Base-by-base conservation (phyloP, 257 asterid species). In the Asclepias syriaca region DNA sequence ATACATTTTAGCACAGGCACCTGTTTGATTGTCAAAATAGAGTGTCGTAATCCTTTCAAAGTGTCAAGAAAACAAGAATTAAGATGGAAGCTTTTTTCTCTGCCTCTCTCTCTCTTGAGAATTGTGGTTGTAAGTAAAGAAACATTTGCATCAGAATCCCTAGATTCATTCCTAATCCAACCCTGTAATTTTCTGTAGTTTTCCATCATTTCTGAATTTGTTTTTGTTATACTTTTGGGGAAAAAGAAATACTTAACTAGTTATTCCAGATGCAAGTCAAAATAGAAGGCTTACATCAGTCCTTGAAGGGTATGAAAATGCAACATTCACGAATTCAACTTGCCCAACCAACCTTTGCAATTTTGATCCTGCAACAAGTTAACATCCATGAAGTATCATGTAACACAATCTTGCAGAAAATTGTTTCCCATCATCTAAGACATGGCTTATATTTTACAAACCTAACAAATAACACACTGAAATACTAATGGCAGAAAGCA, bases 261-360 rank as follows among this genome's bases (percentile, higher is more conserved):
- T 56, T 49, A 27, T 48, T 22, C 10, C 59, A 45, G 37, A 22
- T 1, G 5, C 1, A 68, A 66, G 10, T 45, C 54, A 54, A 65
- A 63, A 72, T 46, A 39, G 70, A 32, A 77, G 71, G 68, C 86
- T 74, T 85, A 91, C 97, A 85, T 68, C 74, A 69, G 85, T 58
- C 83, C 99, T 88, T 68, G 95, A 84, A 84, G 93, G 90, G 76
- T 92, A 95, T 84, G 82, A 77, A 81, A 92, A 95, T 66, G 89
- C 72, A 56, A 92, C 88, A 71, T 86, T 86, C 71, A 60, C 74
- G 82, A 92, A 92, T 77, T 90, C 90, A 78, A 95, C 82, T 71
- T 72, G 84, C 66, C 98, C 99, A 24, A 74, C 75, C 87, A 95
- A 77, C 76, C 90, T 85, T 75, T 83, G 86, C 84, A 91, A 81